These are phyloP conservation scores for Kodamaea fungicola DNA, from an alignment of 1,139 yeast species.

Conservation along the genomic window DNA sequence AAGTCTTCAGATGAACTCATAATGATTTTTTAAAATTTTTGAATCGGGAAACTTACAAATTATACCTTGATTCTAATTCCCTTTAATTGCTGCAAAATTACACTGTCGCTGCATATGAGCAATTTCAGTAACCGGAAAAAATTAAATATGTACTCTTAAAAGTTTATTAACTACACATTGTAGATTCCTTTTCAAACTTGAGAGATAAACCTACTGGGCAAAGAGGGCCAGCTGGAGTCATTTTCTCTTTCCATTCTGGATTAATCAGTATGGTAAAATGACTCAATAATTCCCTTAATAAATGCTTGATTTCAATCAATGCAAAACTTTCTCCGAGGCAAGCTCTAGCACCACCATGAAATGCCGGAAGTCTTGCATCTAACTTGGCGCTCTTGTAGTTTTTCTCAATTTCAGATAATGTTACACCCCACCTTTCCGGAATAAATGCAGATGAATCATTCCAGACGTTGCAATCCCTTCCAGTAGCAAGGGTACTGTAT, in stretches of 20 bases:
- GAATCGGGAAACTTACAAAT: too few species aligned
- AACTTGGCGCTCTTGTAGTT: slow-evolving; percentile 45
- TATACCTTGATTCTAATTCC: too few species aligned
- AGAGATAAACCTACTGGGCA: slow-evolving; percentile 12
- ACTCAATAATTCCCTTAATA: slow-evolving; percentile 33
- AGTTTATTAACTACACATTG: too few species aligned
- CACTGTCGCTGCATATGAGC: too few species aligned
- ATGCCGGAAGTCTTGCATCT: slow-evolving; percentile 45
- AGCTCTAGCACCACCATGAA: slow-evolving; percentile 61
- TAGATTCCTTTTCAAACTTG: slow-evolving; percentile 1
- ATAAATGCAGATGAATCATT: slow-evolving; percentile 48
- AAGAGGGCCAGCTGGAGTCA: slow-evolving; percentile 41
- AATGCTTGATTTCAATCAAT: slow-evolving; percentile 40
- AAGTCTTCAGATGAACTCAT: too few species aligned
- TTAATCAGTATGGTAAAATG: slow-evolving; percentile 34
- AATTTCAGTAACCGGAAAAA: too few species aligned
- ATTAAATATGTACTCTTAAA: too few species aligned
- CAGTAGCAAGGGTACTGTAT: slow-evolving; percentile 55
- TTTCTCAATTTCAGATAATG: slow-evolving; percentile 30
- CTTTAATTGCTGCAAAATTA: too few species aligned
- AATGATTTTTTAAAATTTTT: too few species aligned
- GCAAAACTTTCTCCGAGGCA: slow-evolving; percentile 64
- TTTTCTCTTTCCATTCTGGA: slow-evolving; percentile 45
- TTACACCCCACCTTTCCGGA: slow-evolving; percentile 58
- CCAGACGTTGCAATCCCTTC: slow-evolving; percentile 50